Conservation (phyloP, 257 asterid species). For the Solanum tarapatanum region DNA sequence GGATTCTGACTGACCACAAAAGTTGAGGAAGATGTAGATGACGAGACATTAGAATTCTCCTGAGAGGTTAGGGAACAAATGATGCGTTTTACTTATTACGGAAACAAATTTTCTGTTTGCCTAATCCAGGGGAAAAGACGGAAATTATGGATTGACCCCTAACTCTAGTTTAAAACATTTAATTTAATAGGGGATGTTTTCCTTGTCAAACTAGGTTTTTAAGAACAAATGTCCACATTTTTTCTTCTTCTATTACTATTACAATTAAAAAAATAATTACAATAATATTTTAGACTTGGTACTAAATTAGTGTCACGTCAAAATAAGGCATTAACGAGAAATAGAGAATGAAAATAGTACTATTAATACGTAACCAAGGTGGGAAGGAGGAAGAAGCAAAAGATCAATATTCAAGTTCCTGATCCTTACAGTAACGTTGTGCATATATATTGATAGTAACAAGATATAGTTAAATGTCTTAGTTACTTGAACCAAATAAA, state of each 20-base stretch:
- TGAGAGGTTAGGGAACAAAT: background rate
- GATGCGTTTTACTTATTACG: background rate
- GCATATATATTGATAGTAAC: background rate
- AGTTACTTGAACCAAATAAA: background rate
- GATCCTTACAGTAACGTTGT: background rate
- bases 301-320: background rate
- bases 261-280: background rate
- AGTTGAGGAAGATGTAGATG: background rate
- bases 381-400: background rate
- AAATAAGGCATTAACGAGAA: background rate
- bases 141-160: background rate
- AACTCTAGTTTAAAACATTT: background rate
- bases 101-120: background rate
- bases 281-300: background rate
- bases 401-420: background rate
- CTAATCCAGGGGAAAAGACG: background rate
- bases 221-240: background rate
- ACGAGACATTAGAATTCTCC: background rate
- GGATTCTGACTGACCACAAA: background rate
- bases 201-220: background rate
- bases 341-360: background rate
- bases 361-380: background rate
- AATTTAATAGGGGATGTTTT: background rate
- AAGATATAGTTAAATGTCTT: background rate
- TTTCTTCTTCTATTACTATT: background rate